Percentiles rank a stretch among this genome's conserved stretches.
phyloP scores from a whole-genome alignment of 306 rosid species.

The Cucurbita maxima region DNA sequence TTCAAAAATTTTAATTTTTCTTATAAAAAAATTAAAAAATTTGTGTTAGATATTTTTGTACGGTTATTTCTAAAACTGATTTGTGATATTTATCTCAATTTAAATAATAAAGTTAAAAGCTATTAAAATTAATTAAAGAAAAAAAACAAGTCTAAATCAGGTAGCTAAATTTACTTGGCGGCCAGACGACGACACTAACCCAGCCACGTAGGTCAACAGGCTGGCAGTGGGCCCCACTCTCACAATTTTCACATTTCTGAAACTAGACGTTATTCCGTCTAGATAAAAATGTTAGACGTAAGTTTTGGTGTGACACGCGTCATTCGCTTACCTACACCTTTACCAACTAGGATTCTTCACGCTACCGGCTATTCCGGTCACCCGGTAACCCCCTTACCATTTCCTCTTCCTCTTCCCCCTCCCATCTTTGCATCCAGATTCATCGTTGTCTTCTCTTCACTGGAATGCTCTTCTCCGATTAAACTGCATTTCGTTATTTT shows the following conservation, averaged over 20 bases:
- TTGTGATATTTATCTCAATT: too few species aligned
- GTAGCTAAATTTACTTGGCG: too few species aligned
- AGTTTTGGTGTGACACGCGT: not conserved
- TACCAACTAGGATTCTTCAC: not conserved
- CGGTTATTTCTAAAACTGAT: too few species aligned
- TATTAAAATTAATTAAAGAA: too few species aligned
- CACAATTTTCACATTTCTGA: not conserved
- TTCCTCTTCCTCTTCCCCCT: not conserved
- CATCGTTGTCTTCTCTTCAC: constrained; percentile 6
- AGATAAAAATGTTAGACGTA: not conserved
- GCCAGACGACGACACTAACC: too few species aligned
- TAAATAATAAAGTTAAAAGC: too few species aligned
- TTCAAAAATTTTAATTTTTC: too few species aligned
- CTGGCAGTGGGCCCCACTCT: not conserved
- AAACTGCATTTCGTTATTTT: not conserved
- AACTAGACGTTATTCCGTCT: constrained; percentile 12
- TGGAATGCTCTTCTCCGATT: not conserved
- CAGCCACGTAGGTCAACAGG: not conserved
- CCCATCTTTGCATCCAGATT: constrained; percentile 9
- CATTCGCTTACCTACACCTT: not conserved
- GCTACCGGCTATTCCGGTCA: constrained; percentile 16
- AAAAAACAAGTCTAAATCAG: too few species aligned
- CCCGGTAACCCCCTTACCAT: not conserved
- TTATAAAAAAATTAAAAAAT: too few species aligned
- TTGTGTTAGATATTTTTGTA: too few species aligned